Base-by-base conservation (phyloP, 2,329 filamentous ascomycete genomes). In the Colletotrichum tamarilloi region DNA sequence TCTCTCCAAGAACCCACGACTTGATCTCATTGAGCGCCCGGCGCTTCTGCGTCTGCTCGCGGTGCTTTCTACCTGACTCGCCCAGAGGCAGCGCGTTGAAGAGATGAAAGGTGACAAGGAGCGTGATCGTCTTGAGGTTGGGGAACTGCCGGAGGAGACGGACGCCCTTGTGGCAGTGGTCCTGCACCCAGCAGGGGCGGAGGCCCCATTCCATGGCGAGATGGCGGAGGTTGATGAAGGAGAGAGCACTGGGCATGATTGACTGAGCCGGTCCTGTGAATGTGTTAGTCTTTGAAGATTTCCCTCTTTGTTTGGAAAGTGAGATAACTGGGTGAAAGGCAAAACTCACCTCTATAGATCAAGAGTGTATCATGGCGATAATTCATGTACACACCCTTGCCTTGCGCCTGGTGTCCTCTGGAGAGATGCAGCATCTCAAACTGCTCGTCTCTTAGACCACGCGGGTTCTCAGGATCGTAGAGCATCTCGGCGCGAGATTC, bases 171-270 rank as follows among this genome's bases (percentile, higher is more conserved):
- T 35, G 62, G 16, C 68, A 63, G 1, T 67, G 63, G 4, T 22
- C 19, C 1, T 64, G 52, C 9, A 72, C 24, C 72, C 72, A 74
- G 14, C 72, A 72, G 2, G 72, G 68, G 12, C 58, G 56, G 9
- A 74, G 68, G 28, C 72, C 72, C 72, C 72, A 74, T 24, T 72
- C 68, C 68, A 74, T 74, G 58, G 72, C 72, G 12, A 74, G 72
- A 24, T 72, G 35, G 38, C 42, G 68, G 12, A 74, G 11, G 49
- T 64, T 63, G 38, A 52, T 22, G 12, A 62, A 74, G 57, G 53
- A 63, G 62, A 30, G 19, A n/a, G 28, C 58, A 1, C 58, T n/a
- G 0, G 67, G 60, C 71, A 73, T 69, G 56, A 2, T 22, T n/a
- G 28, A 53, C 3, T 16, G 12, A 0, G 19, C 24, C 9, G 67